phyloP scores from a whole-genome alignment of 176 grass and related monocot genomes.

The Aegilops sharonensis region DNA sequence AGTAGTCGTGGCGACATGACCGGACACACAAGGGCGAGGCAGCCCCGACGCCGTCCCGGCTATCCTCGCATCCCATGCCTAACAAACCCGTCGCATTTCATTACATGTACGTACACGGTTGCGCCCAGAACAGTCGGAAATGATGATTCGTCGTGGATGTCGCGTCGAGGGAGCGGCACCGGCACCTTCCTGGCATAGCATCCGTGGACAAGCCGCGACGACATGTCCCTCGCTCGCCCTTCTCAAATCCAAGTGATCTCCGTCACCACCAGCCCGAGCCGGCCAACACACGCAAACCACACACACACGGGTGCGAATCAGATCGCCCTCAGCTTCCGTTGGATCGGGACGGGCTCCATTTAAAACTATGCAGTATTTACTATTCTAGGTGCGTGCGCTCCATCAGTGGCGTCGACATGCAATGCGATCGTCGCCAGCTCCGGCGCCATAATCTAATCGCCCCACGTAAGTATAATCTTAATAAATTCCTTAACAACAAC shows the following conservation, averaged over 20 bases:
- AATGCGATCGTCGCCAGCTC: no score
- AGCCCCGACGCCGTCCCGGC: no score
- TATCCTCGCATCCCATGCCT: not conserved
- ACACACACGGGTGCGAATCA: not conserved
- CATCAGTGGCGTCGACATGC: not conserved
- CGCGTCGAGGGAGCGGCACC: not conserved
- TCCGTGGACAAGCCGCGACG: not conserved
- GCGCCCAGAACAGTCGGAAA: not conserved
- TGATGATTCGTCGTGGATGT: not conserved
- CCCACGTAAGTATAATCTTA: not conserved
- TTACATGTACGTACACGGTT: no score
- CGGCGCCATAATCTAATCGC: not conserved
- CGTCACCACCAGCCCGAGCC: not conserved
- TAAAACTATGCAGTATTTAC: not conserved
- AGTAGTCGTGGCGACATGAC: not conserved
- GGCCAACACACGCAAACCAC: not conserved
- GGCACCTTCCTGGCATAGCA: no score
- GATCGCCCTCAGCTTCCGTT: not conserved
- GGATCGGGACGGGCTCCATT: no score
- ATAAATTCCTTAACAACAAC: no score
- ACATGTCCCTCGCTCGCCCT: not conserved
- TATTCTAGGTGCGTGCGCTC: not conserved
- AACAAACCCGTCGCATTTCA: not conserved
- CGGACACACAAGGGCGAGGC: not conserved
- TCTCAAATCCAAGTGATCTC: not conserved